Conservation (phyloP, 495 filamentous ascomycete genomes). For the Penicillium antarcticum region DNA sequence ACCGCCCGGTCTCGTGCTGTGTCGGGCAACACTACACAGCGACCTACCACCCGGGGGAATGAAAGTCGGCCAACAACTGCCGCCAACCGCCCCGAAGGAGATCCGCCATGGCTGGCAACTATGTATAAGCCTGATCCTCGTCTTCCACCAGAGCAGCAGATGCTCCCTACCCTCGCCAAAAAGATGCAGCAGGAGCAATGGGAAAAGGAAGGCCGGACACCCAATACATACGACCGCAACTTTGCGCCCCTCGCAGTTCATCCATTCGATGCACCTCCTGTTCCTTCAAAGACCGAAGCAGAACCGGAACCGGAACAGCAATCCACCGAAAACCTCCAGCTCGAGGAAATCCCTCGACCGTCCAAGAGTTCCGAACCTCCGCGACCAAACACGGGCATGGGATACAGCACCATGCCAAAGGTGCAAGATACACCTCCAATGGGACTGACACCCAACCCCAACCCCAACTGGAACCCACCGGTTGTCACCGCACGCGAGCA, state of each 20-base stretch:
- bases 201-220: constrained; percentile 84
- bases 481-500: constrained; percentile 35
- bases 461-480: constrained; percentile 38
- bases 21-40: constrained; percentile 40
- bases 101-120: constrained; percentile 89
- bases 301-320: constrained; percentile 14
- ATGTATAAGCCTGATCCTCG: constrained; percentile 96
- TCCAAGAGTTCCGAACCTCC: constrained; percentile 34
- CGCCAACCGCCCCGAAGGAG: constrained; percentile 82
- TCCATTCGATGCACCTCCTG: constrained; percentile 33
- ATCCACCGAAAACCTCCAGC: constrained; percentile 8
- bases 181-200: constrained; percentile 91
- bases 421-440: constrained; percentile 40
- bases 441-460: constrained; percentile 27
- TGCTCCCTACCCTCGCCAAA: constrained; percentile 90
- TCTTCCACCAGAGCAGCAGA: constrained; percentile 90
- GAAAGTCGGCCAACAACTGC: constrained; percentile 54
- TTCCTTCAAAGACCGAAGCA: constrained; percentile 14
- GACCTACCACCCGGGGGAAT: constrained; percentile 63
- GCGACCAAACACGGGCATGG: constrained; percentile 38
- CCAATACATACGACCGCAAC: constrained; percentile 76
- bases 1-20: constrained; percentile 34
- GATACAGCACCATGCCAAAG: constrained; percentile 55
- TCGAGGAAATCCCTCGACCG: constrained; percentile 27
- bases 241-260: constrained; percentile 71